phyloP scores from a whole-genome alignment of 1,284 basidiomycete genomes.

The Ceratobasidium sp. region DNA sequence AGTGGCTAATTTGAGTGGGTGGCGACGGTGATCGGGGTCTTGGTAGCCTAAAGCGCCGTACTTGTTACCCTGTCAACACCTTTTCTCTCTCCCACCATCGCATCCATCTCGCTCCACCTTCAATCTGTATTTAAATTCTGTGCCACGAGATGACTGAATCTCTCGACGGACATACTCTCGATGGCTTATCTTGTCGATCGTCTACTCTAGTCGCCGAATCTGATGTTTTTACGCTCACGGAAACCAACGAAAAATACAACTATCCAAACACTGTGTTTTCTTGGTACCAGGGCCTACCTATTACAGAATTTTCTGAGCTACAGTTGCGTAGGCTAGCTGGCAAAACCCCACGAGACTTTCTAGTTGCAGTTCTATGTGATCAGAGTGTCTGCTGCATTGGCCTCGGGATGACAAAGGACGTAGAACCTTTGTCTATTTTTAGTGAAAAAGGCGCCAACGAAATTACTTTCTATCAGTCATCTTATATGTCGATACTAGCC shows the following conservation, averaged over 20 bases:
- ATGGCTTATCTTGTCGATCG: constrained; percentile 1
- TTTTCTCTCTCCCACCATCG: background rate
- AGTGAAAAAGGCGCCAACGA: background rate
- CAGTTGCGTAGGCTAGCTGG: background rate
- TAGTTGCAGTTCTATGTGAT: background rate
- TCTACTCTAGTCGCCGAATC: constrained; percentile 10
- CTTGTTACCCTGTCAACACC: background rate
- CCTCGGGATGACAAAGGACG: background rate
- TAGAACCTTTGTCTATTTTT: background rate
- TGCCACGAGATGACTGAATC: background rate
- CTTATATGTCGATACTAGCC: background rate
- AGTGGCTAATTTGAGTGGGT: no score
- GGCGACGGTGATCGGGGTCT: constrained; percentile 7
- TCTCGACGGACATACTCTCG: background rate
- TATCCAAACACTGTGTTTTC: background rate
- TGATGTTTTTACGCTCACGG: background rate
- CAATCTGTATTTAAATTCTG: background rate
- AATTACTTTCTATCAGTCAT: background rate
- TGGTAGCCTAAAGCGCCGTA: background rate
- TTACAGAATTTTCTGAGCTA: background rate
- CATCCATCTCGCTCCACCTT: no score
- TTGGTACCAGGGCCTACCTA: background rate
- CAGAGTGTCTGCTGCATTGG: background rate
- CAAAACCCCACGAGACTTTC: background rate
- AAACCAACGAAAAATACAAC: background rate